Evolutionary conservation across 2,329 filamentous ascomycete genomes (phyloP).

Genomic region (Aotearoamyces nothofagi): DNA sequence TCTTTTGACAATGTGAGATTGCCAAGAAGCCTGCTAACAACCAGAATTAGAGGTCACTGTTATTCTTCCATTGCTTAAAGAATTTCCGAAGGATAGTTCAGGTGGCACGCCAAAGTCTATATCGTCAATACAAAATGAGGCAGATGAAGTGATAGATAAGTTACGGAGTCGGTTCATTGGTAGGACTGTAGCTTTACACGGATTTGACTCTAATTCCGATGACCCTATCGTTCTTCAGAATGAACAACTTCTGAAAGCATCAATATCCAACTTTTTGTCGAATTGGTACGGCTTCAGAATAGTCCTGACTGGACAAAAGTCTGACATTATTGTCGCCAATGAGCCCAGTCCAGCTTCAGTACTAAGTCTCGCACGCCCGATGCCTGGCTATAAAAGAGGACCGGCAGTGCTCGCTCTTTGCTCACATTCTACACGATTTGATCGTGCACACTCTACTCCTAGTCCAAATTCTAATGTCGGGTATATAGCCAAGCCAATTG

Average conservation of each 20-base stretch:
- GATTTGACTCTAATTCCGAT: constrained; percentile 11
- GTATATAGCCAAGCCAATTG: constrained; percentile 17
- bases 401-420: constrained; percentile 16
- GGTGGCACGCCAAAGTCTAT: constrained; percentile 8
- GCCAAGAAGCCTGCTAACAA: too few species aligned
- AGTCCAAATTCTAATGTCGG: constrained; percentile 12
- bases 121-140: constrained; percentile 8
- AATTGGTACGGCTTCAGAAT: constrained; percentile 18
- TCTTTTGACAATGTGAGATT: too few species aligned
- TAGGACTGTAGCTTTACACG: constrained; percentile 12
- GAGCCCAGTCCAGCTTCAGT: constrained; percentile 9
- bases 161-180: constrained; percentile 10
- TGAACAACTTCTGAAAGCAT: constrained; percentile 10
- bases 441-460: constrained; percentile 6
- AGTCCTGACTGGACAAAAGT: constrained; percentile 12
- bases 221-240: constrained; percentile 12
- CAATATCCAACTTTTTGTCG: constrained; percentile 13
- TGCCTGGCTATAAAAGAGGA: constrained; percentile 2
- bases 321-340: constrained; percentile 15
- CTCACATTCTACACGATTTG: constrained; percentile 14
- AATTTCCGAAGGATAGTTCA: constrained; percentile 11
- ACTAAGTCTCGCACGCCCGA: constrained; percentile 6
- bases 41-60: constrained; percentile 18
- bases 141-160: constrained; percentile 12
- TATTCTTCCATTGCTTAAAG: constrained; percentile 16